Conservation (phyloP, 148 eudicot genomes). For the Amaranthus hypochondriacus region DNA sequence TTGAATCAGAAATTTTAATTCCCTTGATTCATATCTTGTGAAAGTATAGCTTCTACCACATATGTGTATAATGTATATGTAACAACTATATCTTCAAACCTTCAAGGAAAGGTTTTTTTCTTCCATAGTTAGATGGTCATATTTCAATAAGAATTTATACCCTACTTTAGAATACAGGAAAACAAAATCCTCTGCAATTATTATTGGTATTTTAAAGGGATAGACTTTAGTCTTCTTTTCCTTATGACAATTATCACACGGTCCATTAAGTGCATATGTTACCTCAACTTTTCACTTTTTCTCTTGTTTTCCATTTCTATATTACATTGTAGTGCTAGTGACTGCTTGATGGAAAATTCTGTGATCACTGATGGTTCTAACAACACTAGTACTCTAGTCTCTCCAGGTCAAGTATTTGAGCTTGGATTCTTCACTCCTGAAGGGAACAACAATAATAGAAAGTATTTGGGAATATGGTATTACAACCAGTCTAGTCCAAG, state of each 20-base stretch:
- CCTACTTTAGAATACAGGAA: too few relatives aligned
- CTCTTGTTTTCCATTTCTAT: neutral
- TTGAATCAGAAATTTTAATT: too few relatives aligned
- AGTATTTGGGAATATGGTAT: conserved; percentile 41
- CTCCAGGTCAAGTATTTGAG: conserved; percentile 27
- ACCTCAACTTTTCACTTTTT: neutral
- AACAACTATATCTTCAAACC: too few relatives aligned
- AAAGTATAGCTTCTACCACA: too few relatives aligned
- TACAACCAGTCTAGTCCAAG: neutral
- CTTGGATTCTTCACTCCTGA: conserved; percentile 31
- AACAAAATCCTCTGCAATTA: too few relatives aligned
- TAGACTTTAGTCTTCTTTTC: too few relatives aligned
- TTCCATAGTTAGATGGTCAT: too few relatives aligned
- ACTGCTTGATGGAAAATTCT: neutral
- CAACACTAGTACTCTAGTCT: conserved; percentile 9
- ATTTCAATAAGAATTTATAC: too few relatives aligned
- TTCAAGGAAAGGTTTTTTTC: too few relatives aligned
- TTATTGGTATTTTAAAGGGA: too few relatives aligned
- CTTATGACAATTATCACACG: neutral
- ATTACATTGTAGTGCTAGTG: neutral
- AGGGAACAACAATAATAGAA: neutral
- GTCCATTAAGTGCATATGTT: neutral
- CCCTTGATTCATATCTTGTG: too few relatives aligned
- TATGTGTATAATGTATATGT: too few relatives aligned
- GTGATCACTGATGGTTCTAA: neutral